A percentile compares a stretch with the other conserved stretches of the same genome.
Evolutionary conservation across 176 grass and related monocot genomes (phyloP).

Genomic region (Elaeis guineensis): DNA sequence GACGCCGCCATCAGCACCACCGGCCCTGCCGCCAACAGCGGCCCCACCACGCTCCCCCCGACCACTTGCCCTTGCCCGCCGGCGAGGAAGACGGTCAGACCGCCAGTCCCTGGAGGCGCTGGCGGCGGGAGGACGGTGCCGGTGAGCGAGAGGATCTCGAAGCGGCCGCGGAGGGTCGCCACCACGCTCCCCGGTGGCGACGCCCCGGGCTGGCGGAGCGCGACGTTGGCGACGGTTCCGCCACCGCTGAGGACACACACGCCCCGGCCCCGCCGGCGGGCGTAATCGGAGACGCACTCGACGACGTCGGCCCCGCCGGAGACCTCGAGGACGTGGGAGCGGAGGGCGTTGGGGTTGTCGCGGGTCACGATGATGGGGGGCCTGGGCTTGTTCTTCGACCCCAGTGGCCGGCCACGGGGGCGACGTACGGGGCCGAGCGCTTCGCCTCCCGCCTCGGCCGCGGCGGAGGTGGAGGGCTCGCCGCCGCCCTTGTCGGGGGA

Average conservation of each 20-base stretch:
- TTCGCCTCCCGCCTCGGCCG: too few species aligned
- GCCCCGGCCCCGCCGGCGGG: not conserved
- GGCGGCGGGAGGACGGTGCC: slow-evolving; percentile 2
- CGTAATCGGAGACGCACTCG: slow-evolving; percentile 3
- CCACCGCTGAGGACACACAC: slow-evolving; percentile 9
- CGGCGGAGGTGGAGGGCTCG: not conserved
- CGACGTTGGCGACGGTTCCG: slow-evolving; percentile 4
- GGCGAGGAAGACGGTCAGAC: not conserved
- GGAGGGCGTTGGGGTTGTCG: slow-evolving; percentile 14
- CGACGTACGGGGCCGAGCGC: slow-evolving; percentile 2
- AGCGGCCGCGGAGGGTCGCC: not conserved
- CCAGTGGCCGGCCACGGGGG: slow-evolving; percentile 2
- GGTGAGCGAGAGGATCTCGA: slow-evolving; percentile 1
- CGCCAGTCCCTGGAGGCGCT: not conserved
- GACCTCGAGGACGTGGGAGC: slow-evolving; percentile 11
- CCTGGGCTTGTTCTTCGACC: slow-evolving; percentile 13
- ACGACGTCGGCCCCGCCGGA: slow-evolving; percentile 1
- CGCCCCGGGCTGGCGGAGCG: slow-evolving; percentile 8
- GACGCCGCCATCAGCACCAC: slow-evolving; percentile 11
- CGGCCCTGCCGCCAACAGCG: not conserved
- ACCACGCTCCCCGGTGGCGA: slow-evolving; percentile 6
- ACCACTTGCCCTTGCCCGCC: slow-evolving; percentile 12
- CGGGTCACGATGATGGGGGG: slow-evolving; percentile 10
- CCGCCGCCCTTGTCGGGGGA: too few species aligned
- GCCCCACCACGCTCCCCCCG: slow-evolving; percentile 6